Percentiles rank a stretch among this genome's conserved stretches.
These are phyloP conservation scores for Orbilia oligospora DNA, from an alignment of 2,329 filamentous ascomycete genomes.

Conservation along the genomic window DNA sequence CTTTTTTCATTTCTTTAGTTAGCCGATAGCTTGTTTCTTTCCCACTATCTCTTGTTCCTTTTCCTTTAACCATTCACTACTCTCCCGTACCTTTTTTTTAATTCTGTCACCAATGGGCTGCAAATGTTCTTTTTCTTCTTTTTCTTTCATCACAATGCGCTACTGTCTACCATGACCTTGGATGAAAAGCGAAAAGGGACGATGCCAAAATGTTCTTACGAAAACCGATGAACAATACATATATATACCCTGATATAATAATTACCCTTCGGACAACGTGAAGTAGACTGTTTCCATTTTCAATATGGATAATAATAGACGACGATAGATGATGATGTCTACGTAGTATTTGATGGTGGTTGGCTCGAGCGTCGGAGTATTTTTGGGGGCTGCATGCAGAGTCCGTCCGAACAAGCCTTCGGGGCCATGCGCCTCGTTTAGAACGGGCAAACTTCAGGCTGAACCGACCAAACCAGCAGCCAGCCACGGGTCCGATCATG, in stretches of 20 bases:
- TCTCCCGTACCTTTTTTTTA: constrained; percentile 11
- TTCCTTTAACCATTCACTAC: background rate
- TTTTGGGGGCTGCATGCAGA: background rate
- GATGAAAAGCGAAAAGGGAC: constrained; percentile 14
- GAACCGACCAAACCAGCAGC: background rate
- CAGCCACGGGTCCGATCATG: background rate
- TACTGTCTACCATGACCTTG: constrained; percentile 11
- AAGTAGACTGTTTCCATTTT: background rate
- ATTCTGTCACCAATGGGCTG: constrained; percentile 9
- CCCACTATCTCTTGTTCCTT: constrained; percentile 16
- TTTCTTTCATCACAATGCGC: constrained; percentile 9
- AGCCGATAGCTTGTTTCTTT: constrained; percentile 27
- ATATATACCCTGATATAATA: background rate
- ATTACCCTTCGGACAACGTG: background rate
- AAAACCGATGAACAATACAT: constrained; percentile 39
- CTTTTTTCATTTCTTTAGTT: constrained; percentile 14
- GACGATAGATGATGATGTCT: no score
- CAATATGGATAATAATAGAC: background rate
- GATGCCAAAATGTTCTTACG: constrained; percentile 46
- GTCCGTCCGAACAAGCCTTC: constrained; percentile 30
- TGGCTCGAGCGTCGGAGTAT: constrained; percentile 8
- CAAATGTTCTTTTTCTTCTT: constrained; percentile 7
- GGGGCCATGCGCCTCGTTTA: constrained; percentile 27
- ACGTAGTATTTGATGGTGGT: no score
- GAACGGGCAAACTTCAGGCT: constrained; percentile 25